Evolutionary conservation across 306 rosid species (phyloP).

Genomic region (Dryas drummondii): DNA sequence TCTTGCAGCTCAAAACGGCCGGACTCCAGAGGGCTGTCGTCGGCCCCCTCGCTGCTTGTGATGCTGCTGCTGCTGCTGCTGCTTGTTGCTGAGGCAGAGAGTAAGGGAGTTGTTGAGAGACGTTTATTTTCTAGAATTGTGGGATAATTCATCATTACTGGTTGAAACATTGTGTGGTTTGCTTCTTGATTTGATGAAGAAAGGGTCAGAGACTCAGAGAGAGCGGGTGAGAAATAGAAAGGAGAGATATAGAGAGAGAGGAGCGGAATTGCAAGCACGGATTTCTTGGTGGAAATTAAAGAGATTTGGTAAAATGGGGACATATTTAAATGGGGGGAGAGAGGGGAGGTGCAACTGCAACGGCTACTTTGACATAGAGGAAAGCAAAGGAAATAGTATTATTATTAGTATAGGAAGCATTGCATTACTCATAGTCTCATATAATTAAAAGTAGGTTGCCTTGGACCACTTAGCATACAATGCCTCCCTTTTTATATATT

Average conservation of each 20-base stretch:
- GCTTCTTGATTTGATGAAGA: not conserved
- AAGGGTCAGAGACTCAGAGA: not conserved
- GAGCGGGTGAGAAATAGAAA: not conserved
- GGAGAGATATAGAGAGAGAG: slow-evolving; percentile 11
- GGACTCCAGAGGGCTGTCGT: slow-evolving; percentile 45
- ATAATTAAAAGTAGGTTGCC: slow-evolving; percentile 20
- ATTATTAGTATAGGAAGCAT: too few relatives aligned
- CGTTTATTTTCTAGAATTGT: slow-evolving; percentile 26
- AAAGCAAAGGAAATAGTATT: not conserved
- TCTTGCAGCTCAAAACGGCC: slow-evolving; percentile 29
- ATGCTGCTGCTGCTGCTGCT: slow-evolving; percentile 18
- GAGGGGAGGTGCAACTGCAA: slow-evolving; percentile 48
- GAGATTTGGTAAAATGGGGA: slow-evolving; percentile 5
- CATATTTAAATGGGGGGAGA: slow-evolving; percentile 22
- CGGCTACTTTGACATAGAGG: slow-evolving; percentile 56
- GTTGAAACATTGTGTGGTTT: not conserved
- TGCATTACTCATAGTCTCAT: not conserved
- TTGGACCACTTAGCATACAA: slow-evolving; percentile 20
- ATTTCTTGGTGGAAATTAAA: slow-evolving; percentile 39
- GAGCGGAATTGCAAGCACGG: slow-evolving; percentile 26
- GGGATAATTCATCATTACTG: slow-evolving; percentile 17
- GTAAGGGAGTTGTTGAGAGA: slow-evolving; percentile 36
- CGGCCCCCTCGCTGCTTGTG: slow-evolving; percentile 35
- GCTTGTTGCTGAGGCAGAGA: slow-evolving; percentile 27
- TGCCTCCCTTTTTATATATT: too few relatives aligned